A percentile compares a stretch with the other conserved stretches of the same genome.
These are phyloP conservation scores for Euphorbia tirucalli DNA, from an alignment of 345 rosid species.

Conservation along the genomic window DNA sequence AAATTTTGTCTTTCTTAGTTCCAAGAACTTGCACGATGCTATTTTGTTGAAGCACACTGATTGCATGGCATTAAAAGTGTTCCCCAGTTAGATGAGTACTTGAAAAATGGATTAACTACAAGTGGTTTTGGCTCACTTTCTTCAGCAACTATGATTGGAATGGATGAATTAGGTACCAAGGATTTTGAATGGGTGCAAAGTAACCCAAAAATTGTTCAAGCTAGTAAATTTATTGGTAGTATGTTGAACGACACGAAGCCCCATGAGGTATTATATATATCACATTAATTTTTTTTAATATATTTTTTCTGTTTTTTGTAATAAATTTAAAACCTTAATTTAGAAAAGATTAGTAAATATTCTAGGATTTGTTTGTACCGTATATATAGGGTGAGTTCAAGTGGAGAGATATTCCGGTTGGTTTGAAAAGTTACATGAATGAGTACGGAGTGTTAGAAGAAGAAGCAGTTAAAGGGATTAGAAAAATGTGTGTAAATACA, in stretches of 20 bases:
- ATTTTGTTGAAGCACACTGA: slow-evolving; percentile 1
- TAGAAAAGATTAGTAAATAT: not conserved
- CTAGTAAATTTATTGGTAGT: not conserved
- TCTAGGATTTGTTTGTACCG: not conserved
- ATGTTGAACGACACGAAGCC: not conserved
- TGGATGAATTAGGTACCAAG: not conserved
- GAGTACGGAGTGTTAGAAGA: slow-evolving; percentile 5
- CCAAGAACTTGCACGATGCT: not conserved
- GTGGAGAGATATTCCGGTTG: not conserved
- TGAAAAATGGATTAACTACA: not conserved
- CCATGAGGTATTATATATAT: not conserved
- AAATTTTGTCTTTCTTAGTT: not conserved
- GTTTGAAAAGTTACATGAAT: slow-evolving; percentile 11
- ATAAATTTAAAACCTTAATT: too few relatives aligned
- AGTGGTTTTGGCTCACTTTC: not conserved
- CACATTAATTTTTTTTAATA: not conserved
- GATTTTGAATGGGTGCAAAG: slow-evolving; percentile 9
- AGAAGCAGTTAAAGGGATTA: slow-evolving; percentile 1
- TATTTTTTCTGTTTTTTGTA: not conserved
- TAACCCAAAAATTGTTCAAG: not conserved
- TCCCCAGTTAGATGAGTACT: slow-evolving; percentile 5
- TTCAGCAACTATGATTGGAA: not conserved
- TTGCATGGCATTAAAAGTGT: not conserved
- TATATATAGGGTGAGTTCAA: slow-evolving; percentile 2
- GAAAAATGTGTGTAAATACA: not conserved